Evolutionary conservation across 352 stramenopile species (phyloP).

Genomic region (Globisporangium echinulatum): DNA sequence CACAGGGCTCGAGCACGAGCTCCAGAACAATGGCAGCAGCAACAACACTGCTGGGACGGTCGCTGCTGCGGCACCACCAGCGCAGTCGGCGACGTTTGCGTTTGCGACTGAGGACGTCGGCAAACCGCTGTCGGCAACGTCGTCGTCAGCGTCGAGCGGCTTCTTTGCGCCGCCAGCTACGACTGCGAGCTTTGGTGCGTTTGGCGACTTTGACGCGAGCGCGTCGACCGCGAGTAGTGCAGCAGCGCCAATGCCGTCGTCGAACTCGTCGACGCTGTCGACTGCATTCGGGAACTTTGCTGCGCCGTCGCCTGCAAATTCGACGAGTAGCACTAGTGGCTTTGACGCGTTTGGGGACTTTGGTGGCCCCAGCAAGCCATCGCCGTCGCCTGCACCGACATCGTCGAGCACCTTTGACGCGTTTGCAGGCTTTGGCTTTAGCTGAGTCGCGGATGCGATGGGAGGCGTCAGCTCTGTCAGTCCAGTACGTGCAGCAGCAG

Average conservation of each 20-base stretch:
- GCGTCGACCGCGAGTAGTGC: background rate
- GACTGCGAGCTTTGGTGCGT: conserved; percentile 11
- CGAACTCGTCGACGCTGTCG: background rate
- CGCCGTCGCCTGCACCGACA: background rate
- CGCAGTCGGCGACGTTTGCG: background rate
- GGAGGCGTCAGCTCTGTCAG: too few species aligned
- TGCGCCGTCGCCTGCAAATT: conserved; percentile 5
- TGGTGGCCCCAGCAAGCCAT: conserved; percentile 9
- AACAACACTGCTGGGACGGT: conserved; percentile 4
- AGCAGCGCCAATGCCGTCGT: background rate
- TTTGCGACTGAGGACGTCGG: background rate
- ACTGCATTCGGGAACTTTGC: background rate
- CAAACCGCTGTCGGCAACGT: background rate
- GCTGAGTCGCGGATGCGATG: conserved; percentile 1
- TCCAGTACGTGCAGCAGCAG: too few species aligned
- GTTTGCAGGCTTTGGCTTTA: conserved; percentile 18
- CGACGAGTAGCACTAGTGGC: conserved; percentile 3
- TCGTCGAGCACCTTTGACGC: conserved; percentile 11
- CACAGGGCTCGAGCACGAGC: conserved; percentile 34
- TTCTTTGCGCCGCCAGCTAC: background rate
- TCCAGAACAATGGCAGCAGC: conserved; percentile 21
- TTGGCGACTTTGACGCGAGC: conserved; percentile 17
- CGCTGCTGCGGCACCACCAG: background rate
- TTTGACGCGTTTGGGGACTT: conserved; percentile 17
- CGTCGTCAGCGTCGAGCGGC: background rate